Evolutionary conservation across 371 early-diverging fungal genomes (phyloP).

Genomic region (Paraphysoderma sedebokerense): DNA sequence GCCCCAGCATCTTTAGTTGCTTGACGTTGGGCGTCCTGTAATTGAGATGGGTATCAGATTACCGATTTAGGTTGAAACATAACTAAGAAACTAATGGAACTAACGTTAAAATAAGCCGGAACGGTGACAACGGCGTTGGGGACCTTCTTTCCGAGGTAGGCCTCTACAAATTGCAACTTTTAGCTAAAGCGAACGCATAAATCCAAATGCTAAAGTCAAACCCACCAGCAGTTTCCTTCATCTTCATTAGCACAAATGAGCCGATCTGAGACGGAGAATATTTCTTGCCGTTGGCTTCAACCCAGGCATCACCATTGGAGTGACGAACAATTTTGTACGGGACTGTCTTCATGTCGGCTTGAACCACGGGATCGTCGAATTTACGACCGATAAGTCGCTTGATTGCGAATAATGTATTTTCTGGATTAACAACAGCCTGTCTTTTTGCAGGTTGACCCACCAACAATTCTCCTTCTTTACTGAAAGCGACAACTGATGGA

Average conservation of each 20-base stretch:
- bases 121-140: constrained; percentile 85
- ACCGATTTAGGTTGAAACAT: no score
- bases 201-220: background rate
- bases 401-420: constrained; percentile 84
- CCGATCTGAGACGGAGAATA: constrained; percentile 95
- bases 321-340: constrained; percentile 84
- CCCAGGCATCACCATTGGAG: constrained; percentile 95
- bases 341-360: constrained; percentile 64
- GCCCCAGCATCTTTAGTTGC: constrained; percentile 97
- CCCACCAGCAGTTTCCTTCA: constrained; percentile 72
- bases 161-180: constrained; percentile 22
- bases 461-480: constrained; percentile 77
- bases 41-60: constrained; percentile 61
- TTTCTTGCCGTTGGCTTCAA: constrained; percentile 74
- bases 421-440: constrained; percentile 85
- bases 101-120: constrained; percentile 73
- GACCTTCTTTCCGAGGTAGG: constrained; percentile 64
- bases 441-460: constrained; percentile 95
- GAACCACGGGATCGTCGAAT: constrained; percentile 69
- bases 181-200: background rate
- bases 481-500: constrained; percentile 91
- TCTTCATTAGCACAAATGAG: constrained; percentile 81
- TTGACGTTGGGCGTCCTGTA: constrained; percentile 93
- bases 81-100: no score
- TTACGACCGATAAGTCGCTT: constrained; percentile 95